Evolutionary conservation across 2,329 filamentous ascomycete genomes (phyloP).

Genomic region (Chaetomiaceae sp.): DNA sequence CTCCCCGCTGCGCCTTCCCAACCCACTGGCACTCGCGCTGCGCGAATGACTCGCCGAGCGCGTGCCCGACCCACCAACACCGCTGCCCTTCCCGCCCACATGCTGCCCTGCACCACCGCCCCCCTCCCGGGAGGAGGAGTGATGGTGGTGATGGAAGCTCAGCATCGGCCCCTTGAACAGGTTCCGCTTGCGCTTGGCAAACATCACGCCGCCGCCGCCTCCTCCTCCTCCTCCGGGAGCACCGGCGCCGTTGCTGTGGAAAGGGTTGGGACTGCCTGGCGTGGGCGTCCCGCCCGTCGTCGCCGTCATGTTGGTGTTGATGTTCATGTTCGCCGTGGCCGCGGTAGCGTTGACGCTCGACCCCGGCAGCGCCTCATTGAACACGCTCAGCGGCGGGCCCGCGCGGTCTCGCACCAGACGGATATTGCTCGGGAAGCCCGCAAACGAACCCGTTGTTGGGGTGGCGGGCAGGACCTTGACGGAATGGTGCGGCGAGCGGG

Average conservation of each 20-base stretch:
- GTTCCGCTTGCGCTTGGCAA: conserved; percentile 74
- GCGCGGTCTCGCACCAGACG: conserved; percentile 63
- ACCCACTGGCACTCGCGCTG: conserved; percentile 55
- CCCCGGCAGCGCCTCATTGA: conserved; percentile 53
- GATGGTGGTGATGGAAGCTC: conserved; percentile 33
- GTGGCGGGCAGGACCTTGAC: conserved; percentile 94
- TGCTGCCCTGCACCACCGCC: conserved; percentile 26
- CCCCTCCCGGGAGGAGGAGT: conserved; percentile 16
- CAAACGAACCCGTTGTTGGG: conserved; percentile 53
- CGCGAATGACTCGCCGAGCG: conserved; percentile 39
- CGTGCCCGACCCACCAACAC: conserved; percentile 22
- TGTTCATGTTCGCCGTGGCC: too few species aligned
- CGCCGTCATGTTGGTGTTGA: too few species aligned
- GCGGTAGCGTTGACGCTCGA: conserved; percentile 8
- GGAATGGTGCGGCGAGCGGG: conserved; percentile 76
- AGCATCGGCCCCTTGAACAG: conserved; percentile 76
- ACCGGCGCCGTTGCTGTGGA: conserved; percentile 24
- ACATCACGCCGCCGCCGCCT: conserved; percentile 51
- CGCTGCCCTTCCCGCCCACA: too few species aligned
- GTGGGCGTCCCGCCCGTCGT: neutral
- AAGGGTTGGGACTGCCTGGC: conserved; percentile 50
- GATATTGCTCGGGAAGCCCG: conserved; percentile 72
- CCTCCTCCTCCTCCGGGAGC: too few species aligned
- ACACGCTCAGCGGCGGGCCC: conserved; percentile 45
- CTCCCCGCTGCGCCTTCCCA: conserved; percentile 65